These are phyloP conservation scores for Exophiala bonariae DNA, from an alignment of 2,329 filamentous ascomycete species.

Conservation along the genomic window DNA sequence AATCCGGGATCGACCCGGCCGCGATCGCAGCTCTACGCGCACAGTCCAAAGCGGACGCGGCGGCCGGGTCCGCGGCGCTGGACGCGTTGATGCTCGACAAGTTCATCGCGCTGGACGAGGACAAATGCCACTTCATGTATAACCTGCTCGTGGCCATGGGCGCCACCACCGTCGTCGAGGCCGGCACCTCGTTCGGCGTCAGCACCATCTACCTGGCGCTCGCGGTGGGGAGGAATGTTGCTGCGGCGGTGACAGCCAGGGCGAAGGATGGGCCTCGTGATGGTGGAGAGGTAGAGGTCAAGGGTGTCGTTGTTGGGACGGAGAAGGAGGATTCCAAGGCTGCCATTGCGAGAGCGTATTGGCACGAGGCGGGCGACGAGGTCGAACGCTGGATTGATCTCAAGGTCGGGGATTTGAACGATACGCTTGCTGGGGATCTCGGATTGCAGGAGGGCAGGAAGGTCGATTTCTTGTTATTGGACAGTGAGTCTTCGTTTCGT, in stretches of 20 bases:
- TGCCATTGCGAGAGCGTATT: constrained; percentile 33
- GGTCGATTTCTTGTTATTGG: constrained; percentile 38
- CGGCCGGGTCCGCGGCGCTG: neutral
- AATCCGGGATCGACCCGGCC: neutral
- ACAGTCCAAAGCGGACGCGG: neutral
- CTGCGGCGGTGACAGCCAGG: constrained; percentile 23
- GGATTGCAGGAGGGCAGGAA: constrained; percentile 11
- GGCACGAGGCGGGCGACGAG: constrained; percentile 34
- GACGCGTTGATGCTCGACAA: constrained; percentile 34
- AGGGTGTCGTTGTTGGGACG: constrained; percentile 43
- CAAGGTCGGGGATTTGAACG: constrained; percentile 39
- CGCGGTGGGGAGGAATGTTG: constrained; percentile 30
- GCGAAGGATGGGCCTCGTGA: too few relatives aligned
- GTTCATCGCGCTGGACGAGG: constrained; percentile 42
- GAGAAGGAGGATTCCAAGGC: constrained; percentile 40
- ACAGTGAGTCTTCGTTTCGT: constrained; percentile 28
- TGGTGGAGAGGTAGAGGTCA: too few relatives aligned
- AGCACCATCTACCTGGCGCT: constrained; percentile 45
- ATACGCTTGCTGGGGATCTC: constrained; percentile 37
- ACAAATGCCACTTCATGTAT: constrained; percentile 42
- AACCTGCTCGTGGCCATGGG: constrained; percentile 33
- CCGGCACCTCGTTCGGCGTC: constrained; percentile 43
- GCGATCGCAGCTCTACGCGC: neutral
- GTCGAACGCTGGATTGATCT: constrained; percentile 38
- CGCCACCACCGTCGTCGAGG: constrained; percentile 39